Conservation (phyloP, 176 grass and related monocot genomes). For the Otatea glauca region DNA sequence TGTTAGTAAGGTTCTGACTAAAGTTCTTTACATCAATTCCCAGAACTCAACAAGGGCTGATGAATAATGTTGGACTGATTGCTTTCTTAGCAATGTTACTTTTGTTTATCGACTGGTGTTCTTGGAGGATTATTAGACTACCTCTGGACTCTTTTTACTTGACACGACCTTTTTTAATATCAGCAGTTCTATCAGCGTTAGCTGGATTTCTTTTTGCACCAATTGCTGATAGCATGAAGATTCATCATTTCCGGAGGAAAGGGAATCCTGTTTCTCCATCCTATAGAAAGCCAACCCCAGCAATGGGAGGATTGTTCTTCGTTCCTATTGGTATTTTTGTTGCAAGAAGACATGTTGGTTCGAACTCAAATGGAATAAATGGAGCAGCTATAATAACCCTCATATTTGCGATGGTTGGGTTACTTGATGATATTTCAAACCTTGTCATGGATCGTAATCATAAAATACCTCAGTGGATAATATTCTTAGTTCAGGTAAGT, state of each 20-base stretch:
- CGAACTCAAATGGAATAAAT: conserved; percentile 56
- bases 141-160: conserved; percentile 88
- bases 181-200: conserved; percentile 72
- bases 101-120: conserved; percentile 92
- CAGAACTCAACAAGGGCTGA: conserved; percentile 78
- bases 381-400: conserved; percentile 70
- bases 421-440: conserved; percentile 78
- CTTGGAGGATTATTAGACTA: conserved; percentile 91
- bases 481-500: conserved; percentile 64
- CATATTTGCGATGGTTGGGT: conserved; percentile 79
- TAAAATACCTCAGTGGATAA: conserved; percentile 68
- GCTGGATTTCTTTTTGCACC: conserved; percentile 84
- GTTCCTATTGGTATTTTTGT: conserved; percentile 81
- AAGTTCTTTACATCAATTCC: conserved; percentile 63
- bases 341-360: conserved; percentile 62
- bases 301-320: conserved; percentile 93
- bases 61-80: conserved; percentile 74
- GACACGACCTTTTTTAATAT: conserved; percentile 82
- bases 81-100: conserved; percentile 68
- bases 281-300: conserved; percentile 65
- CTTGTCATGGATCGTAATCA: conserved; percentile 35
- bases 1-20: conserved; percentile 47
- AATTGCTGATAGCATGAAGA: conserved; percentile 75
- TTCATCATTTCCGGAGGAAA: conserved; percentile 71
- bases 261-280: conserved; percentile 59